Evolutionary conservation across 2,329 filamentous ascomycete species (phyloP), one percentile per base, ranked within the genome.

Genomic region (Microcera coccophila): DNA sequence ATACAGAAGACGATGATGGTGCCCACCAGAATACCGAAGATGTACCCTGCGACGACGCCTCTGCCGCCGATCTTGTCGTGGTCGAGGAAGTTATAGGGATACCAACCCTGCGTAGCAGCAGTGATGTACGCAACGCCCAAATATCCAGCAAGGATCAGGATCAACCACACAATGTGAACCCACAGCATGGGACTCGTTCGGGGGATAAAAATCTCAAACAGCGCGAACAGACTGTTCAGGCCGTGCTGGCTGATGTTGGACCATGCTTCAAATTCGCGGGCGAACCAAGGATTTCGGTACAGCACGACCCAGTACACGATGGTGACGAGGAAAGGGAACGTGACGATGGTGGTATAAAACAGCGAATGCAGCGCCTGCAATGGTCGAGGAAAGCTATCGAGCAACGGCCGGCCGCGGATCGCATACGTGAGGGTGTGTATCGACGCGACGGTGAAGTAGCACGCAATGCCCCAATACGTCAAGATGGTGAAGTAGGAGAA

Each of bases 401-500:
- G 74, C 4, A 85, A 71, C 0, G 80, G 68, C 3, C 62, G 60
- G 34, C 76, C 74, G 20, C 67, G 68, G 32, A 68, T 65, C 11
- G 77, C 75, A 67, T 91, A 93, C 36, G 73, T 75, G 39, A 79
- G 68, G 5, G 85, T 89, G 69, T 94, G 87, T 15, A 79, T 49
- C 15, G 84, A 73, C 2, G 84, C 74, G 57, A 83, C 69, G 43
- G 82, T 72, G 62, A 84, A 84, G 72, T 94, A 95, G 68, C 90
- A 91, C 18, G 78, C 82, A 26, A 91, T 68, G 2, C 87, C 87
- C 86, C 86, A 93, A 73, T 84, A 93, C 9, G 85, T 87, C 45
- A 93, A 71, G 58, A 82, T 73, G 20, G 89, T 94, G 71, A 95
- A 94, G 73, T 81, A 94, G 56, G 82, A 87, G 70, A 94, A 93